phyloP scores from a whole-genome alignment of 2,329 filamentous ascomycete species.

The Colletotrichum sojae region DNA sequence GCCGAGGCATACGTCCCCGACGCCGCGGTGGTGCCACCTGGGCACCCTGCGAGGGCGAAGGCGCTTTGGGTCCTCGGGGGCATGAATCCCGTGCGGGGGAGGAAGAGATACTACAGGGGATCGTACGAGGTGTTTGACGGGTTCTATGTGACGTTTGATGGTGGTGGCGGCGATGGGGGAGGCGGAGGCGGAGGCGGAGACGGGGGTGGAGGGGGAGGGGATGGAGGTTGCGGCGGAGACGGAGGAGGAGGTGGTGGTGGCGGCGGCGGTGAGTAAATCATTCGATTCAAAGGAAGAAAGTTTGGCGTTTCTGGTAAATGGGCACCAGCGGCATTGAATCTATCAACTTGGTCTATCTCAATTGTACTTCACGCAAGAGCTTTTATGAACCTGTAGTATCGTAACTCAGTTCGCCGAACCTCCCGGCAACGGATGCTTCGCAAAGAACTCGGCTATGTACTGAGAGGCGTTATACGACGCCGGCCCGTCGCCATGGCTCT shows the following conservation, averaged over 20 bases:
- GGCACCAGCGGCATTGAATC: too few species aligned
- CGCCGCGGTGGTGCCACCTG: slow-evolving; percentile 11
- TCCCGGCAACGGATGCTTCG: slow-evolving; percentile 1
- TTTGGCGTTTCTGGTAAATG: too few species aligned
- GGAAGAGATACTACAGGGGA: slow-evolving; percentile 2
- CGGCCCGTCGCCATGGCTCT: slow-evolving; percentile 34
- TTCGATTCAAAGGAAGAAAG: too few species aligned
- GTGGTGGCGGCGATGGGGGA: slow-evolving; percentile 18
- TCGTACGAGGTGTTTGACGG: slow-evolving; percentile 23
- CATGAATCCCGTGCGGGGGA: slow-evolving; percentile 19
- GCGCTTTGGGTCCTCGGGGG: slow-evolving; percentile 18
- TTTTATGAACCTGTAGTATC: too few species aligned
- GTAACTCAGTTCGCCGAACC: too few species aligned
- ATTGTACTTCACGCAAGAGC: too few species aligned
- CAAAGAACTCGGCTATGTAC: slow-evolving; percentile 41
- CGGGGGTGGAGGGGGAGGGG: slow-evolving; percentile 23
- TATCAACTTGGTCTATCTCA: too few species aligned
- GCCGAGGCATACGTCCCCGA: slow-evolving; percentile 32
- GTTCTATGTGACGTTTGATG: slow-evolving; percentile 13
- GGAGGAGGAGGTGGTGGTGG: slow-evolving; percentile 9
- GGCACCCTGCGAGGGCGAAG: slow-evolving; percentile 14
- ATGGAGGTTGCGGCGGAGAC: slow-evolving; percentile 28
- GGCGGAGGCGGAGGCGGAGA: slow-evolving; percentile 10
- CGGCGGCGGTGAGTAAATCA: slow-evolving; percentile 2
- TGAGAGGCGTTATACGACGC: slow-evolving; percentile 42